phyloP scores from a whole-genome alignment of 2,329 filamentous ascomycete species.

The Ciborinia camelliae region DNA sequence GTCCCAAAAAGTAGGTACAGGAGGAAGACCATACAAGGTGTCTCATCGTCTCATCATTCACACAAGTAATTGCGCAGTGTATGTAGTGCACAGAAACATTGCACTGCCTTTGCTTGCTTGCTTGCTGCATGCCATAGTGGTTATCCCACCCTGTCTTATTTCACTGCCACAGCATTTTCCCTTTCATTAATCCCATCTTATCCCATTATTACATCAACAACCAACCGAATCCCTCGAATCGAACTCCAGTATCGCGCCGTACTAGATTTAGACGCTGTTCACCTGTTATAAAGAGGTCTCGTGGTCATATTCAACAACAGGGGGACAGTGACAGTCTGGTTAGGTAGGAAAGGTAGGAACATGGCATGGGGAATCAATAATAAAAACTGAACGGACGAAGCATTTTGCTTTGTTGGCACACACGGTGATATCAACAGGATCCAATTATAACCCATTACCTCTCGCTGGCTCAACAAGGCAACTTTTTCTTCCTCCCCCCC shows the following conservation, averaged over 20 bases:
- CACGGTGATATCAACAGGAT: slow-evolving; percentile 2
- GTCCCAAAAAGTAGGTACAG: not conserved
- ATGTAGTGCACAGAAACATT: not conserved
- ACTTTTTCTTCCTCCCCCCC: not conserved
- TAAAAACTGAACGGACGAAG: slow-evolving; percentile 4
- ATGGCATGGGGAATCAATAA: not conserved
- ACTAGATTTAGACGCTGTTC: slow-evolving; percentile 11
- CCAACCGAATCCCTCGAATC: not conserved
- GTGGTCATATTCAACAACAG: slow-evolving; percentile 8
- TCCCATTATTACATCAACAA: not conserved
- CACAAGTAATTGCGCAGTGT: not conserved
- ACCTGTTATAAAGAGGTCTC: slow-evolving; percentile 5
- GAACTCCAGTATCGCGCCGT: not conserved
- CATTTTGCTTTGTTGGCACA: slow-evolving; percentile 16
- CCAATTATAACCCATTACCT: slow-evolving; percentile 7
- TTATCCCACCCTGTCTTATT: not conserved
- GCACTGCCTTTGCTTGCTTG: not conserved
- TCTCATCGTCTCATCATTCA: slow-evolving; percentile 2
- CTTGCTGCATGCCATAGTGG: not conserved
- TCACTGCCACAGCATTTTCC: slow-evolving; percentile 1
- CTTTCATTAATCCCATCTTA: not conserved
- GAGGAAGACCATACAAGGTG: not conserved
- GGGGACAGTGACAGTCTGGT: not conserved
- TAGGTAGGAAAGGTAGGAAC: slow-evolving; percentile 8
- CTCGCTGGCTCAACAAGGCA: not conserved